These are phyloP conservation scores for Piper longum DNA, from an alignment of 164 flowering plant species.

Conservation along the genomic window DNA sequence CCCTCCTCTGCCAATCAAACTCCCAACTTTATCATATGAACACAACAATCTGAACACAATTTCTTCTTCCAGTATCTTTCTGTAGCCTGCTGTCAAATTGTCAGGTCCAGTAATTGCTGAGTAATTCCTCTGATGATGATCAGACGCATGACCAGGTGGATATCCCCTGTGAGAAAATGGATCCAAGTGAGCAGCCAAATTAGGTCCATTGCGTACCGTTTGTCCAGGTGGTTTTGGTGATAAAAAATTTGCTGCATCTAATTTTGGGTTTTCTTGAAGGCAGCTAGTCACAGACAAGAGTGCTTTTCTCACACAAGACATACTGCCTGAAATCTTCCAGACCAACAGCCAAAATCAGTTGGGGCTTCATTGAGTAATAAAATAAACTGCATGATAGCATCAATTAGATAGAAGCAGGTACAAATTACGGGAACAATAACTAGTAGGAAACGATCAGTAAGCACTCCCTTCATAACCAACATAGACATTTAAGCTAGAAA, in stretches of 20 bases:
- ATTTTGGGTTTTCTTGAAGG: conserved; percentile 32
- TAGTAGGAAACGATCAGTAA: too few relatives aligned
- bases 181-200: conserved; percentile 16
- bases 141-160: conserved; percentile 13
- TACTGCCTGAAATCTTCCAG: conserved; percentile 37
- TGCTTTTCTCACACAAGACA: conserved; percentile 40
- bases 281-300: conserved; percentile 34
- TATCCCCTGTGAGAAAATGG: conserved; percentile 21
- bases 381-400: background rate
- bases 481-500: too few relatives aligned
- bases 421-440: too few relatives aligned
- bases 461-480: too few relatives aligned
- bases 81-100: conserved; percentile 12
- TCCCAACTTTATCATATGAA: conserved; percentile 34
- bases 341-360: background rate
- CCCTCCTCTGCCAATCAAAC: conserved; percentile 59
- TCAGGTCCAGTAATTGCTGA: conserved; percentile 21
- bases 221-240: conserved; percentile 11
- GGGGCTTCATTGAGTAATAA: background rate
- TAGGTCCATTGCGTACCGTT: conserved; percentile 11
- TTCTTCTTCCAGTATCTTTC: conserved; percentile 30
- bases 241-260: conserved; percentile 14
- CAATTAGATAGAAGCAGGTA: too few relatives aligned
- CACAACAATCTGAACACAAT: conserved; percentile 40
- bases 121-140: conserved; percentile 27